Evolutionary conservation across 2,329 filamentous ascomycete genomes (phyloP), one percentile per base, ranked within the genome.

Genomic region (Venturia aucupariae): DNA sequence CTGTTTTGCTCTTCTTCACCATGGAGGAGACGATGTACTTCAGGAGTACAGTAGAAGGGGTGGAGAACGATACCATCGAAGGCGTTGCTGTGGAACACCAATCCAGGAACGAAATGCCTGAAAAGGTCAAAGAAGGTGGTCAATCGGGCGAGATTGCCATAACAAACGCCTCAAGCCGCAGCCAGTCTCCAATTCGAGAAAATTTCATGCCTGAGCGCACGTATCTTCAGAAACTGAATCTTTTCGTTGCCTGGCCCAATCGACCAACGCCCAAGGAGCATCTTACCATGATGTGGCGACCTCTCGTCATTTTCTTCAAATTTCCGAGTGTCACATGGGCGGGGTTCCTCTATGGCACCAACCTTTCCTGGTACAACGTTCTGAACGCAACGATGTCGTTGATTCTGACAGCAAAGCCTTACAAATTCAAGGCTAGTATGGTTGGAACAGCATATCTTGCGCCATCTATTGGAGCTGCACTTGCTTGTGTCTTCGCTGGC

Each of bases 11-110:
- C 1, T 85, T 84, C 73, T 81, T 86, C 68, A 80, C 81, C 70
- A 80, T 85, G 76, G 84, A 86, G 71, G 84, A 86, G 71, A 85
- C 84, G 73, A 72, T 74, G 2, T 70, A 42, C 44, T 79, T 81
- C 68, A 84, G 81, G 75, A 54, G 48, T 24, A 46, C 44, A 11
- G 44, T 46, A 2, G 44, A 46, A 24, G 44, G 44, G 7, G 44
- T 11, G 8, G 44, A 22, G n/a, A 7, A 22, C 19, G 24, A 3
- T 46, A 3, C 7, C 19, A 46, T 46, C n/a, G 44, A 46, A 46
- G n/a, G 44, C n/a, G 19, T 46, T 22, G 4, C 44, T 46, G 44
- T 46, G 19, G 6, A 7, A 22, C 44, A 46, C n/a, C 44, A 46
- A 22, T 10, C 19, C 44, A 22, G 19, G 6, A n/a, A n/a, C n/a